Base-by-base conservation (phyloP, 768 basidiomycete genomes). In the Agaricus blazei region DNA sequence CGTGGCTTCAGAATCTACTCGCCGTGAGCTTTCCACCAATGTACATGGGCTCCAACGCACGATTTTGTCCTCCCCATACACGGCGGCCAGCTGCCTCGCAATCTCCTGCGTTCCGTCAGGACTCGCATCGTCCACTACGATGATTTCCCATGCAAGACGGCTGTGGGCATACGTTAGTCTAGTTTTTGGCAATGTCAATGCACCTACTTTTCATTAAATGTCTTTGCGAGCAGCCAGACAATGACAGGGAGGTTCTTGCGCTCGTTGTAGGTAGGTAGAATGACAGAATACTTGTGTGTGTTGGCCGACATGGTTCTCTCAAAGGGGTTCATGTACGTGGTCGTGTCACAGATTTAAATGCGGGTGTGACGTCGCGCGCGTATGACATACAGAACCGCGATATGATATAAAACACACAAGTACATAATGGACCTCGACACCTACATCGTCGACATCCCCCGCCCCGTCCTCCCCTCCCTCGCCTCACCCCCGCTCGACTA, bases 91-190 rank as follows among this genome's bases (percentile, higher is more conserved):
- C 67, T 95, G 87, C 62, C 66, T 75, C 3, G 93, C 93, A 37
- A 95, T 79, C 55, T 95, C 92, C 67, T 91, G 92, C 0, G 93
- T 95, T 9, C 93, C 93, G 67, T 95, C 93, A 2, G 93, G 93
- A 67, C 88, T 90, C 34, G 90, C 90, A 63, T 95, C 93, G 65
- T 96, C 93, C 5, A 96, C 93, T 31, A 96, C 76, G 57, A 96
- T 87, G 59, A 95, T 77, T 68, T 96, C 93, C 88, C 90, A 96
- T 53, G 78, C 77, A 43, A 95, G 77, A 29, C 79, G 72, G 67
- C 90, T 92, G 63, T 50, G 57, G 26, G 43, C 44, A 31, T 6
- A 9, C 43, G 48, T 60, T 8, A 47, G 40, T 19, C 11, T 41
- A 9, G 3, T 9, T 4, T 65, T 4, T 65, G 55, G 53, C 55